Evolutionary conservation across 192 early-diverging fungal species (phyloP).

Genomic region (Entomortierella parvispora): DNA sequence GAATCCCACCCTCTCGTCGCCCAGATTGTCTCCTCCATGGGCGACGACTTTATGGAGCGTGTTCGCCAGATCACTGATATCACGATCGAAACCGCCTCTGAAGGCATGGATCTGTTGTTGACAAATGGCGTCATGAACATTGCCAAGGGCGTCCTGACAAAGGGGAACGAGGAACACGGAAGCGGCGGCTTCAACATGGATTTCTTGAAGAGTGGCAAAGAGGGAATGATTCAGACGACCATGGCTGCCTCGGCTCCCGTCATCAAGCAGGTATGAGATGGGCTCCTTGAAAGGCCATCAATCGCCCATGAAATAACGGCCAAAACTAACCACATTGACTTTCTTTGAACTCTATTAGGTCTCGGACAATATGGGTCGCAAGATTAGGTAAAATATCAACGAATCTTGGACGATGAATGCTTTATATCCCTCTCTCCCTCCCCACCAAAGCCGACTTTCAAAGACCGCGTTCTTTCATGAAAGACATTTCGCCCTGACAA

Average conservation of each 20-base stretch:
- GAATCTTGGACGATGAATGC: not conserved
- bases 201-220: conserved; percentile 35
- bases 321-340: no score
- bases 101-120: conserved; percentile 47
- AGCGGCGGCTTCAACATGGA: conserved; percentile 38
- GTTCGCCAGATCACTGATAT: conserved; percentile 14
- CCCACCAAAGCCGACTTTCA: no score
- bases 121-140: conserved; percentile 52
- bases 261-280: conserved; percentile 45
- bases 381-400: conserved; percentile 23
- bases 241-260: conserved; percentile 36
- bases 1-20: conserved; percentile 24
- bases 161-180: conserved; percentile 27
- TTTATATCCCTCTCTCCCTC: not conserved
- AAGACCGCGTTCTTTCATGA: no score
- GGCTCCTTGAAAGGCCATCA: no score
- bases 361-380: conserved; percentile 27
- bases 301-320: no score
- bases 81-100: conserved; percentile 40
- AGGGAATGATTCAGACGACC: conserved; percentile 41
- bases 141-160: conserved; percentile 19
- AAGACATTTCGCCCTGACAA: no score
- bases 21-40: conserved; percentile 16
- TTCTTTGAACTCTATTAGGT: no score
- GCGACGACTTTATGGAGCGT: conserved; percentile 34